Conservation (phyloP, 306 rosid species). For the Corylus avellana region DNA sequence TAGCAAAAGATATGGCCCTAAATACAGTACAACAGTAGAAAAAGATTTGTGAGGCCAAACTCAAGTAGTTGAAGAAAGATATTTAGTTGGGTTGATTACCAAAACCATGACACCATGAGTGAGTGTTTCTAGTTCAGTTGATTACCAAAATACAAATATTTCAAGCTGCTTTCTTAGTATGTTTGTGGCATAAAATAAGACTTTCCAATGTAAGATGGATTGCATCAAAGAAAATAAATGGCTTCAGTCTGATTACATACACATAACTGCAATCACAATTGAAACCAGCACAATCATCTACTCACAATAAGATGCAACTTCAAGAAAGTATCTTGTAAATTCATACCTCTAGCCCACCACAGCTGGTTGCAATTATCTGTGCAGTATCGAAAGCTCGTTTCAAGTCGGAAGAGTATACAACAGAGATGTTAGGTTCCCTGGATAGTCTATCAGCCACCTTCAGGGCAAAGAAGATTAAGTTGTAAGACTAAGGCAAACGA, state of each 20-base stretch:
- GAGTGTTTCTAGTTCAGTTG: slow-evolving; percentile 11
- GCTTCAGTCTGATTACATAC: slow-evolving; percentile 7
- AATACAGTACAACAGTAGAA: background rate
- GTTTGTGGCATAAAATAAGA: slow-evolving; percentile 14
- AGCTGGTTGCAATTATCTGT: slow-evolving; percentile 68
- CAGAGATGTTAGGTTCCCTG: slow-evolving; percentile 66
- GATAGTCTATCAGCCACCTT: slow-evolving; percentile 86
- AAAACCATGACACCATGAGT: background rate
- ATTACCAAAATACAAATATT: slow-evolving; percentile 7
- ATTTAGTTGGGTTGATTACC: background rate
- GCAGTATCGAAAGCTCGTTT: slow-evolving; percentile 89
- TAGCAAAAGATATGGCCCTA: background rate
- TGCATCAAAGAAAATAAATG: slow-evolving; percentile 21
- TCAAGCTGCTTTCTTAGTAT: slow-evolving; percentile 19
- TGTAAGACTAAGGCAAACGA: slow-evolving; percentile 16
- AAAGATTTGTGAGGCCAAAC: background rate
- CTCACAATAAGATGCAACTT: slow-evolving; percentile 16
- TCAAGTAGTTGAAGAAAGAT: background rate
- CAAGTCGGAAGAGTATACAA: slow-evolving; percentile 82
- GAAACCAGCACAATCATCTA: slow-evolving; percentile 2
- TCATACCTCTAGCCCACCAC: slow-evolving; percentile 77
- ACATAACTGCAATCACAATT: slow-evolving; percentile 4
- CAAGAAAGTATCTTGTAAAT: slow-evolving; percentile 18
- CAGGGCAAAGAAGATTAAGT: slow-evolving; percentile 25
- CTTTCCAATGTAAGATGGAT: slow-evolving; percentile 2